Conservation (phyloP, 176 grass and related monocot genomes). For the Cenchrus americanus region DNA sequence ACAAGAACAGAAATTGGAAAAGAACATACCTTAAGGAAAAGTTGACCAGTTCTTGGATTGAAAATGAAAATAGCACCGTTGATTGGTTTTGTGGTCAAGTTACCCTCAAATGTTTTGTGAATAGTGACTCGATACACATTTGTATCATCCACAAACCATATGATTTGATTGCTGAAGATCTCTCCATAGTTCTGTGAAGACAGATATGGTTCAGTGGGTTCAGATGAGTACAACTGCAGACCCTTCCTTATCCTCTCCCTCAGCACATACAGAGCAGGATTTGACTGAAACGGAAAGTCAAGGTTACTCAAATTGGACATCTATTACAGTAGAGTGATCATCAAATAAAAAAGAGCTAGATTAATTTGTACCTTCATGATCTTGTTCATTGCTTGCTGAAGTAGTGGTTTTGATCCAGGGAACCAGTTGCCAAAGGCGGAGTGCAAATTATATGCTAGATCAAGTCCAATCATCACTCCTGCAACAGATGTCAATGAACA, state of each 20-base stretch:
- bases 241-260: conserved; percentile 98
- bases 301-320: conserved; percentile 7
- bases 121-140: conserved; percentile 98
- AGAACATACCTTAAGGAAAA: conserved; percentile 82
- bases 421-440: conserved; percentile 98
- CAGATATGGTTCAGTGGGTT: conserved; percentile 95
- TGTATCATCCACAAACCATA: conserved; percentile 99
- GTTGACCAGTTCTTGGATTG: conserved; percentile 95
- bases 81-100: conserved; percentile 95
- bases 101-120: conserved; percentile 99
- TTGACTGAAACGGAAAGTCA: conserved; percentile 69
- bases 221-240: conserved; percentile 95
- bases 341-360: neutral
- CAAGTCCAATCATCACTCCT: conserved; percentile 99
- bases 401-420: conserved; percentile 91
- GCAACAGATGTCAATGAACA: conserved; percentile 47
- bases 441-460: conserved; percentile 95
- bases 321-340: neutral
- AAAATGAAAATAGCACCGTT: conserved; percentile 99
- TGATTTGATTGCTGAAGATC: conserved; percentile 99
- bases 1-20: conserved; percentile 18
- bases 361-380: conserved; percentile 89
- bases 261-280: conserved; percentile 91
- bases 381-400: conserved; percentile 99
- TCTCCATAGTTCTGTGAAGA: conserved; percentile 99